Evolutionary conservation across 129 eudicot genomes (phyloP), one percentile per base, ranked within the genome.

Genomic region (Artemisia argyi): DNA sequence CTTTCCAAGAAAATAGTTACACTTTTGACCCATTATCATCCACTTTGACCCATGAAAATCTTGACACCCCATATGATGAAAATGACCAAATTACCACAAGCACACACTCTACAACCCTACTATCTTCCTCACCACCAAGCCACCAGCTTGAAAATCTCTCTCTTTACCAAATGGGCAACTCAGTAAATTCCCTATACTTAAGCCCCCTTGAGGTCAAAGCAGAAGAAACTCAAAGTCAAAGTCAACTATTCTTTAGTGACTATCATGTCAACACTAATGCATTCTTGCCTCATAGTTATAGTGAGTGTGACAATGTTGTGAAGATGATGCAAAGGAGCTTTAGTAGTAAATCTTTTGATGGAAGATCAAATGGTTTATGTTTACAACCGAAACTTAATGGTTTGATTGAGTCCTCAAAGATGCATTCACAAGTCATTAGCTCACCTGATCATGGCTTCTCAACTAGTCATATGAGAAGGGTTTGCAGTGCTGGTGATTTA

Each of bases 401-500:
- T 48, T 65, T 84, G 24, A 52, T 85, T 54, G 95, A 93, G 67
- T 71, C 89, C 42, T 79, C 85, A 51, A 61, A 72, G 81, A 64
- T 81, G 64, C 76, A 83, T 18, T 48, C 77, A 17, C 79, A 73
- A 53, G 69, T 50, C 46, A 65, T 77, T 65, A 79, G 73, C 26
- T 79, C 91, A 15, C 82, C 87, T 53, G 87, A 88, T 73, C 71
- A 50, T 51, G 73, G 79, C 72, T 75, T 79, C 67, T 74, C 83
- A 11, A 72, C 82, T 62, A 80, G 77, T 52, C 91, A 86, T 20
- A 89, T 93, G 84, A 87, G 98, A 78, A 87, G 92, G 82, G 95
- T 83, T 72, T 85, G 92, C 83, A 93, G 98, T 75, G 61, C 98
- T 42, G 98, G 97, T 30, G 96, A 93, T 80, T 87, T 93, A 77